Base-by-base conservation (phyloP, 1,139 yeast species). In the Yamadazyma membranifaciens region DNA sequence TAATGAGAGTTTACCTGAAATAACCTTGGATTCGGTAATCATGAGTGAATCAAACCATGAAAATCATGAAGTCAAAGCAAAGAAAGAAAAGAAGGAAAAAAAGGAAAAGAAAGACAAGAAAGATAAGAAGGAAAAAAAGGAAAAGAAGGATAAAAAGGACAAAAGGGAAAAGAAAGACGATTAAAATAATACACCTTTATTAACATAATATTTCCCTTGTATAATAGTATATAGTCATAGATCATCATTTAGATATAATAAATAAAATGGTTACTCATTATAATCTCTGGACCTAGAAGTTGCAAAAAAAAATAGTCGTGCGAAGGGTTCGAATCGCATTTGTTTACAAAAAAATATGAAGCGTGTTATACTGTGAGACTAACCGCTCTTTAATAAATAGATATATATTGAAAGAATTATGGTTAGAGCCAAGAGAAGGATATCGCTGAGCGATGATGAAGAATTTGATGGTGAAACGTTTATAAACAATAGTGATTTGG, bases 401-500 rank as follows among this genome's bases (percentile, higher is more conserved):
- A n/a, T 24, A 24, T 11, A 4, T 38, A 34, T 42, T 14, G 14
- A 6, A 6, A 6, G 24, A 25, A 9, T n/a, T n/a, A 41, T 41
- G 33, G 38, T 37, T 25, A 42, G 52, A 33, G 10, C 36, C 3
- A 49, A 49, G 33, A 37, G 52, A 40, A 46, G 48, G 34, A 46
- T 47, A 26, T 29, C 46, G 3, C 38, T 38, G 40, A 45, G 49
- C 33, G 52, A 48, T 11, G 46, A 49, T 9, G 62, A 54, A 11
- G 62, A 59, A 3, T 34, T 6, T 15, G 25, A 34, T 17, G 17
- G 31, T 26, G 37, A 51, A 4, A 59, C 73, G 0, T 71, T 71
- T 41, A 55, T 71, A 31, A 71, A 71, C 47, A 71, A 71, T 45
- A 69, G 75, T 46, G 77, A 71, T 45, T 63, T 62, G 37, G 46